phyloP scores from a whole-genome alignment of 2,329 filamentous ascomycete genomes.

The Penicillium sp. region DNA sequence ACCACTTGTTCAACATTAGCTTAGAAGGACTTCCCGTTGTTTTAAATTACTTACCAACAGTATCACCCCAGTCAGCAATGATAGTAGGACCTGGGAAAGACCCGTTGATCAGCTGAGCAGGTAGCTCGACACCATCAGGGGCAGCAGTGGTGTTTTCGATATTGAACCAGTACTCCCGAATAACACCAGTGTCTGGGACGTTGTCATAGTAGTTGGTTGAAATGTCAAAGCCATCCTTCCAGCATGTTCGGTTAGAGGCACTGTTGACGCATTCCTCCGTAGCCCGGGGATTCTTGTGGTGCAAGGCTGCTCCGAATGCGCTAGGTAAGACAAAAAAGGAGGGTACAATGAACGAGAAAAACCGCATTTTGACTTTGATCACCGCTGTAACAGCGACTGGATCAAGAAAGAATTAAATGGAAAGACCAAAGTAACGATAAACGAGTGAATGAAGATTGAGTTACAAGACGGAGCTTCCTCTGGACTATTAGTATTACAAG shows the following conservation, averaged over 20 bases:
- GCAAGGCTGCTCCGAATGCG: background rate
- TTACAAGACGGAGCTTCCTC: too few species aligned
- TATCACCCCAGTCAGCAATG: constrained; percentile 41
- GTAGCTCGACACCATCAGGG: constrained; percentile 47
- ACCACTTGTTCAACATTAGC: background rate
- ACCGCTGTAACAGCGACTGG: background rate
- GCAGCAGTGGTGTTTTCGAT: constrained; percentile 45
- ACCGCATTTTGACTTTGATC: background rate
- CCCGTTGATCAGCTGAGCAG: constrained; percentile 47
- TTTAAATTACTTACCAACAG: constrained; percentile 5
- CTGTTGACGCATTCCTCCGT: constrained; percentile 4
- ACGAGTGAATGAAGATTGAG: background rate
- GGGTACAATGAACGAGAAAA: background rate
- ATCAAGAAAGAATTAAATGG: background rate
- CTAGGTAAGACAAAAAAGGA: background rate
- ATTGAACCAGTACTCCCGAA: constrained; percentile 44
- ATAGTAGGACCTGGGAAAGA: constrained; percentile 50
- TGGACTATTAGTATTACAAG: too few species aligned
- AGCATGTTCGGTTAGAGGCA: constrained; percentile 4
- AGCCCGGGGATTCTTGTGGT: background rate
- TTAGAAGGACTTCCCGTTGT: too few species aligned
- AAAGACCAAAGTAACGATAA: background rate
- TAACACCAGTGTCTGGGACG: constrained; percentile 34
- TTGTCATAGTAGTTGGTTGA: constrained; percentile 7
- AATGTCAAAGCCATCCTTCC: constrained; percentile 6